phyloP scores from a whole-genome alignment of 305 asterid species.

The Ajuga reptans region DNA sequence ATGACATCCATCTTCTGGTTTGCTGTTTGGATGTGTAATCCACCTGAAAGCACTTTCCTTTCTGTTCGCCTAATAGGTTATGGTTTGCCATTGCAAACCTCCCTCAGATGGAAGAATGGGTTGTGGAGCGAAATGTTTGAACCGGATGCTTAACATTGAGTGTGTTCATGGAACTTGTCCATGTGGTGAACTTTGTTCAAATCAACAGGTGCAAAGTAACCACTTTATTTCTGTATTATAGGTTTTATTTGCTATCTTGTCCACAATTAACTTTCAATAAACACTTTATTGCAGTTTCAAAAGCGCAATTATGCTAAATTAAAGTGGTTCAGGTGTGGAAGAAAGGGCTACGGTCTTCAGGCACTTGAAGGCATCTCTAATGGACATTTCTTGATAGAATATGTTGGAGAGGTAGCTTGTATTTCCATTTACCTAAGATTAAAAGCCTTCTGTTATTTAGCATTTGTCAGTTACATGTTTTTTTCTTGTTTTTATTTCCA shows the following conservation, averaged over 20 bases:
- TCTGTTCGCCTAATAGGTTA: slow-evolving; percentile 46
- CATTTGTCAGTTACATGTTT: not conserved
- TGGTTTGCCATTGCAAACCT: slow-evolving; percentile 91
- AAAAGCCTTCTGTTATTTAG: not conserved
- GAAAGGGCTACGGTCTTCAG: slow-evolving; percentile 87
- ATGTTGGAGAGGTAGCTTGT: slow-evolving; percentile 83
- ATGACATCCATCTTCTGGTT: not conserved
- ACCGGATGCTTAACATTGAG: slow-evolving; percentile 88
- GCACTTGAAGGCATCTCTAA: slow-evolving; percentile 50
- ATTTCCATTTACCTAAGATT: not conserved
- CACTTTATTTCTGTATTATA: slow-evolving; percentile 2
- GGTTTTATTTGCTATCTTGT: slow-evolving; percentile 3
- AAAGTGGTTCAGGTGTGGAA: slow-evolving; percentile 70
- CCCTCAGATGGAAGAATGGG: slow-evolving; percentile 70
- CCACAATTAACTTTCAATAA: slow-evolving; percentile 12
- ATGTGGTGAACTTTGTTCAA: slow-evolving; percentile 76
- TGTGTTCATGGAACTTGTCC: slow-evolving; percentile 88
- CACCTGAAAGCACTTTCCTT: slow-evolving; percentile 13
- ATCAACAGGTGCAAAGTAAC: slow-evolving; percentile 61
- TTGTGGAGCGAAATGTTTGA: slow-evolving; percentile 75
- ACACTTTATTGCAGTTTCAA: slow-evolving; percentile 64
- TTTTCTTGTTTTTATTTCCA: slow-evolving; percentile 5
- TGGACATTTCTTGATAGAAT: slow-evolving; percentile 84
- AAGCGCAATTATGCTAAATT: slow-evolving; percentile 69
- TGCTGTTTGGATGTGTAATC: slow-evolving; percentile 2